Evolutionary conservation across 140 eudicot genomes (phyloP), one percentile per base, ranked within the genome.

Genomic region (Erigeron philadelphicus): DNA sequence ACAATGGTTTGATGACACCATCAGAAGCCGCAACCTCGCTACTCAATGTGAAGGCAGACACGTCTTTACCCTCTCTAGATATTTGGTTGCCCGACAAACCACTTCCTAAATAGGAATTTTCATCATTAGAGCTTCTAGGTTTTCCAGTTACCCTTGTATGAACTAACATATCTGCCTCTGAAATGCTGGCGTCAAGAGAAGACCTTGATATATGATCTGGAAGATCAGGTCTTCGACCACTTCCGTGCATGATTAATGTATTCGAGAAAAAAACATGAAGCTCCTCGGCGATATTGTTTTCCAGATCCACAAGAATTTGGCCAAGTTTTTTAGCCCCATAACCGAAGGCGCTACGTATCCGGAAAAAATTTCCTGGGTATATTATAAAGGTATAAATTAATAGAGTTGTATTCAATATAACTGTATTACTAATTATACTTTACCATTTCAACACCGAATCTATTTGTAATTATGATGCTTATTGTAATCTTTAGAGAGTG

Each of bases 311-410:
- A 41, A 93, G 87, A 58, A 93, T 72, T 38, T 75, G 83, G 11
- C 75, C 81, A 40, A 93, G 95, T 75, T 83, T 86, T 52, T 81
- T 81, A 58, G 95, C 89, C 58, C 96, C 98, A 23, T 78, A 84
- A 72, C 76, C 61, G 53, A 92, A 80, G 66, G 98, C 98, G 31
- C 95, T 88, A 10, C 83, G 85, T 42, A 93, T 88, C 3, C 96
- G 92, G 58, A 72, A 86, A 79, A 77, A 89, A 65, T 88, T 93
- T 59, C 96, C 96, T 93, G 68, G 41, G 18, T 64, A 68, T 43
- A 76, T n/a, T 15, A 9, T 47, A 31, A 72, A 40, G 49, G 68
- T 57, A 49, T 62, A 44, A 15, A 44, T 48, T 19, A 59, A 38
- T 50, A 54, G 19, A n/a, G 45, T 47, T 38, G 63, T 11, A 43